Evolutionary conservation across 768 basidiomycete genomes (phyloP).

Genomic region (Galerina sulciceps): DNA sequence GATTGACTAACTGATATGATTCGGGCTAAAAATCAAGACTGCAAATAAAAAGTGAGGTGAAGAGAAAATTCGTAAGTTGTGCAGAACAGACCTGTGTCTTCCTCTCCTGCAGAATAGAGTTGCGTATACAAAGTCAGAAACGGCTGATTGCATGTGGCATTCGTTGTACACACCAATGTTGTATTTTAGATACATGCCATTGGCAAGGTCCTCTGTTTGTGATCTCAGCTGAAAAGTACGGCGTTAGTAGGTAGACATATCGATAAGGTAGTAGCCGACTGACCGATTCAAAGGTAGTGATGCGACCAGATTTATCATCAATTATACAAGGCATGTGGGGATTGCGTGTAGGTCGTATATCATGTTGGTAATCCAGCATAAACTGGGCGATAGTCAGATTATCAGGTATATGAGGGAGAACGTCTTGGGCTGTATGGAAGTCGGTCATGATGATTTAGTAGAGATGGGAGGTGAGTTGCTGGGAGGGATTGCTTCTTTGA

Average conservation of each 20-base stretch:
- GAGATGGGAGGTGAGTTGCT: not conserved
- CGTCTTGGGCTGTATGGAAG: slow-evolving; percentile 24
- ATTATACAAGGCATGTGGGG: slow-evolving; percentile 49
- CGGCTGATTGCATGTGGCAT: not conserved
- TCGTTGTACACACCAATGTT: slow-evolving; percentile 35
- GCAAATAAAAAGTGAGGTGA: not conserved
- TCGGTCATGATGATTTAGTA: slow-evolving; percentile 26
- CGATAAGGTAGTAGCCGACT: not conserved
- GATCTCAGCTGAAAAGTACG: slow-evolving; percentile 34
- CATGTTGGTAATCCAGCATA: slow-evolving; percentile 53
- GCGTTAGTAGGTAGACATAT: not conserved
- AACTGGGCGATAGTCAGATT: slow-evolving; percentile 61
- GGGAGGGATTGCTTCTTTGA: not conserved
- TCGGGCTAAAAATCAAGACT: slow-evolving; percentile 60
- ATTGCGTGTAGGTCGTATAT: slow-evolving; percentile 41
- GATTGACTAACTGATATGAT: slow-evolving; percentile 49
- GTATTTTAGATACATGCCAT: slow-evolving; percentile 37
- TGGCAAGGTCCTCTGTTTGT: slow-evolving; percentile 45
- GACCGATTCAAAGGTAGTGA: slow-evolving; percentile 45
- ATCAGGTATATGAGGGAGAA: slow-evolving; percentile 51
- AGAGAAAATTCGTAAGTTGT: not conserved
- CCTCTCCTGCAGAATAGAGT: slow-evolving; percentile 37
- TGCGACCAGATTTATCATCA: slow-evolving; percentile 51
- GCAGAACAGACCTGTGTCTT: slow-evolving; percentile 50
- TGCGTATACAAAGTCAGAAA: not conserved